Conservation (phyloP, 2,329 filamentous ascomycete species). For the Immersiporthe knoxdaviesiana region DNA sequence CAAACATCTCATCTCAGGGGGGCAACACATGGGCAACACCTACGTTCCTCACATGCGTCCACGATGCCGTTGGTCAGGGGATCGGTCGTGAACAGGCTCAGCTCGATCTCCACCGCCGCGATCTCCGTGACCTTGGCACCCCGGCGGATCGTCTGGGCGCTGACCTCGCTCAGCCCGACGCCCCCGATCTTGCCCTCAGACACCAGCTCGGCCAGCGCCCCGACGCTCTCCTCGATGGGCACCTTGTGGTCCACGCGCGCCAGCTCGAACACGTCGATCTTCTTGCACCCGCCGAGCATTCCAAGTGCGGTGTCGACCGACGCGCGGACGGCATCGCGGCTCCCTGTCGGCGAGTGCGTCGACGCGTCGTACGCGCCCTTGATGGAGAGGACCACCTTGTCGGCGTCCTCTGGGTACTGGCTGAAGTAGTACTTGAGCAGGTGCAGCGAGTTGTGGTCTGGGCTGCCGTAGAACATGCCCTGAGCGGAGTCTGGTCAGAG, state of each 20-base stretch:
- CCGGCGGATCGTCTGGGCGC: conserved; percentile 45
- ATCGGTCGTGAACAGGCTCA: conserved; percentile 45
- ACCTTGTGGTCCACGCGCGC: conserved; percentile 46
- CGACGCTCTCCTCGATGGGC: conserved; percentile 49
- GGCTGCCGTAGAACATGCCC: conserved; percentile 52
- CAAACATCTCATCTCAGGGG: no score
- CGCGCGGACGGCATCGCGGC: conserved; percentile 54
- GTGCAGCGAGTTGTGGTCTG: conserved; percentile 54
- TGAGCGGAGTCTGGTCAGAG: background rate
- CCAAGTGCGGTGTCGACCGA: conserved; percentile 56
- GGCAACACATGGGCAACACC: conserved; percentile 67
- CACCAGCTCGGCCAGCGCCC: conserved; percentile 42
- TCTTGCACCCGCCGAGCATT: conserved; percentile 44
- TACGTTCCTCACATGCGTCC: conserved; percentile 60
- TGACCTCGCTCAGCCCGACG: conserved; percentile 48
- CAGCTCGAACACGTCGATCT: conserved; percentile 58
- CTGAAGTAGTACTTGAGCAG: conserved; percentile 59
- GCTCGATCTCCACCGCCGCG: conserved; percentile 51
- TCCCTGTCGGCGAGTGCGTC: conserved; percentile 44
- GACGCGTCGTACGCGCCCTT: conserved; percentile 52
- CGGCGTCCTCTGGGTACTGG: conserved; percentile 57
- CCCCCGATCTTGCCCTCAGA: conserved; percentile 48
- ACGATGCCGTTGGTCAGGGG: conserved; percentile 43
- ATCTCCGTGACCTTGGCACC: conserved; percentile 45
- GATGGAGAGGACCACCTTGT: conserved; percentile 57